Conservation (phyloP, 2,329 filamentous ascomycete genomes). For the Colletotrichum sp. region DNA sequence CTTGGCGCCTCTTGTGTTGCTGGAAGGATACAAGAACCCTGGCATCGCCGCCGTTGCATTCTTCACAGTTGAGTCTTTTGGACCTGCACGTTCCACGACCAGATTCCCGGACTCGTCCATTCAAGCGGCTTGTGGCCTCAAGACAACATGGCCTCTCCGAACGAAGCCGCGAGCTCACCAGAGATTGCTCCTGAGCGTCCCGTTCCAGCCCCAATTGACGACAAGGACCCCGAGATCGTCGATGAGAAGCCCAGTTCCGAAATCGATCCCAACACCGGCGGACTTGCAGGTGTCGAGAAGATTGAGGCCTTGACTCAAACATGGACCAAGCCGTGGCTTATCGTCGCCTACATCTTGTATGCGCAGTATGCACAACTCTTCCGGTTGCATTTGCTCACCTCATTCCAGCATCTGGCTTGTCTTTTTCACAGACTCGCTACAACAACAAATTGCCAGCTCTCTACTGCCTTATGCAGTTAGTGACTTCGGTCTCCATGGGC, state of each 20-base stretch:
- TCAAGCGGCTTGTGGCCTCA: neutral
- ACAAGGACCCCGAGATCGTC: neutral
- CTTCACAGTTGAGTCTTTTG: neutral
- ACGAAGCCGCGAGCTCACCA: neutral
- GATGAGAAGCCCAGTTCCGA: conserved; percentile 1
- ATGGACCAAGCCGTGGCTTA: conserved; percentile 42
- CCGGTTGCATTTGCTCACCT: neutral
- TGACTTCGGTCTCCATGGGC: conserved; percentile 48
- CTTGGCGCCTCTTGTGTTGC: neutral
- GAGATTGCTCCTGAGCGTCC: neutral
- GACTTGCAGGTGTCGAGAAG: conserved; percentile 35
- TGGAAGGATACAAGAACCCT: neutral
- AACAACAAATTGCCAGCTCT: conserved; percentile 38
- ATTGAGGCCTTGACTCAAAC: conserved; percentile 43
- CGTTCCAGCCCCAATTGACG: neutral
- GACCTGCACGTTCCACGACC: neutral
- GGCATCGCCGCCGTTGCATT: neutral
- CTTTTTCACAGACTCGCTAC: conserved; percentile 46
- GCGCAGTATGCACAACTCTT: neutral
- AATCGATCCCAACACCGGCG: conserved; percentile 2
- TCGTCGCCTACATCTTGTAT: conserved; percentile 43
- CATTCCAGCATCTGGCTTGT: conserved; percentile 44
- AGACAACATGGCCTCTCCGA: neutral
- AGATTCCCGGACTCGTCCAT: neutral
- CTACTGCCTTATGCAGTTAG: conserved; percentile 37